These are phyloP conservation scores for Melastoma malabathricum DNA, from an alignment of 345 rosid genomes.

Conservation along the genomic window DNA sequence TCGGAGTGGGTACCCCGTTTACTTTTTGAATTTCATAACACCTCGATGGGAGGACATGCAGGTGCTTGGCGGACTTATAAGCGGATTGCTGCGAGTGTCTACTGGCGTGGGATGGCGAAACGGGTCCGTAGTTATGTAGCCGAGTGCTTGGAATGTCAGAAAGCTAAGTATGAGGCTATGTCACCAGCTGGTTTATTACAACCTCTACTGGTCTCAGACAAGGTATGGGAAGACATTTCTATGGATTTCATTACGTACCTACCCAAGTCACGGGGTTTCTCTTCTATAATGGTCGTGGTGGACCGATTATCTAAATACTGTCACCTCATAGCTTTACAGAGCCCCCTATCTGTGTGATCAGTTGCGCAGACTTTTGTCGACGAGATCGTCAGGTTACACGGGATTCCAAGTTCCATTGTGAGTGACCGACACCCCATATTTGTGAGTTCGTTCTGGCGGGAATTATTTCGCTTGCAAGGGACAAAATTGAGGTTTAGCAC, in stretches of 20 bases:
- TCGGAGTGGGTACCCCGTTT: too few relatives aligned
- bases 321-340: neutral
- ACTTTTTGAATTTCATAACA: too few relatives aligned
- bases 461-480: neutral
- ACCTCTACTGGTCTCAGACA: neutral
- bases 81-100: too few relatives aligned
- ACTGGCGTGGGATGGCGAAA: too few relatives aligned
- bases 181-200: neutral
- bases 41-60: too few relatives aligned
- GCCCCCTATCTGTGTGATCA: neutral
- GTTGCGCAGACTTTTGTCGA: neutral
- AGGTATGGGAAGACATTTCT: neutral
- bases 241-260: slow-evolving; percentile 6
- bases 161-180: too few relatives aligned
- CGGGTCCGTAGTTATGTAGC: too few relatives aligned
- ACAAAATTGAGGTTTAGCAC: neutral
- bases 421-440: slow-evolving; percentile 1
- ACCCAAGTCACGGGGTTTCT: neutral
- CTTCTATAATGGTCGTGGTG: slow-evolving; percentile 3
- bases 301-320: slow-evolving; percentile 6
- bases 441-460: slow-evolving; percentile 2
- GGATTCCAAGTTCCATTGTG: neutral
- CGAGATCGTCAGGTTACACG: neutral
- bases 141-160: too few relatives aligned
- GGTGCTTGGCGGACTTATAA: too few relatives aligned